Evolutionary conservation across 73 alveolate species (phyloP).

Genomic region (Durusdinium trenchii): DNA sequence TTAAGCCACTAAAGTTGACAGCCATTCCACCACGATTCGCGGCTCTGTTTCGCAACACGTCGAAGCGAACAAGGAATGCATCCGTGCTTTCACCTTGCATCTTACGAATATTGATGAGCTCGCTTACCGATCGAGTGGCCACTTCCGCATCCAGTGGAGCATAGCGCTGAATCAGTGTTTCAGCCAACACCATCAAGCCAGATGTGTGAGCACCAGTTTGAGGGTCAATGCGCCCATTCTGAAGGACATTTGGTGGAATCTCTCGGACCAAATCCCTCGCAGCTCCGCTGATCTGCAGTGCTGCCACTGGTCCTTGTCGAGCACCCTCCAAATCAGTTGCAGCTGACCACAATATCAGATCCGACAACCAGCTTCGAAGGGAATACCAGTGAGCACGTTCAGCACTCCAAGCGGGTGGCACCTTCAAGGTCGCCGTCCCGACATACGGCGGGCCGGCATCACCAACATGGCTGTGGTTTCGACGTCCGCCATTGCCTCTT

Average conservation of each 20-base stretch:
- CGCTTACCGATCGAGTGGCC: not conserved
- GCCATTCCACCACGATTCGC: not conserved
- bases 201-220: not conserved
- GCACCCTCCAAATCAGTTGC: not conserved
- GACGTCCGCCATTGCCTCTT: not conserved
- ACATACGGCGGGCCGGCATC: slow-evolving; percentile 42
- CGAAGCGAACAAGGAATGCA: slow-evolving; percentile 20
- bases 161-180: not conserved
- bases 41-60: slow-evolving; percentile 24
- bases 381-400: not conserved
- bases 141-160: not conserved
- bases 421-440: slow-evolving; percentile 23
- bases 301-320: slow-evolving; percentile 11
- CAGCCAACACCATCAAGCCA: not conserved
- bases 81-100: not conserved
- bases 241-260: not conserved
- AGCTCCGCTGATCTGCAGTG: not conserved
- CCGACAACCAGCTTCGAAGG: not conserved
- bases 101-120: not conserved
- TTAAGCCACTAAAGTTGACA: not conserved
- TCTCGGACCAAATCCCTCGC: slow-evolving; percentile 16
- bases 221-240: not conserved
- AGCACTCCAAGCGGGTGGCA: slow-evolving; percentile 35
- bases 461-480: not conserved
- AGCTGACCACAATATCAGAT: not conserved